Evolutionary conservation across 1,284 basidiomycete genomes (phyloP), one percentile per base, ranked within the genome.

Genomic region (Pholiota adiposa): DNA sequence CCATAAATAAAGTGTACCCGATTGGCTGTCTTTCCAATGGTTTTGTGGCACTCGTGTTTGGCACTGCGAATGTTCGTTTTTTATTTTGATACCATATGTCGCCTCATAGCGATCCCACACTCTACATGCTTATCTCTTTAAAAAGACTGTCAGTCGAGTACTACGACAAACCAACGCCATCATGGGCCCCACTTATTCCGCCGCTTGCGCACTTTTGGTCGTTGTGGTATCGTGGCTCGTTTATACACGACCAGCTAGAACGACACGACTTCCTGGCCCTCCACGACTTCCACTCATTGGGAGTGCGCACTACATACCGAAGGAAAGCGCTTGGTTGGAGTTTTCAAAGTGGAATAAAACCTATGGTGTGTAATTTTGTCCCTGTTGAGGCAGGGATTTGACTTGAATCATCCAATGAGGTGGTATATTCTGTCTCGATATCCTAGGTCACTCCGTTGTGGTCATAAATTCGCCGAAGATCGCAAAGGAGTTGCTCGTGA

Each of bases 221-320:
- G n/a, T n/a, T n/a, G n/a, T n/a, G n/a, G n/a, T n/a, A n/a, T n/a
- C n/a, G n/a, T 46, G 44, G 44, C 6, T 46, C 23, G 14, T 9
- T 6, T 46, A 46, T 14, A 27, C 11, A 3, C 27, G 8, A 41
- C 49, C 38, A 38, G 38, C 43, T 25, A 38, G 41, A 53, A 43
- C 53, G 29, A 38, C 52, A 56, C 3, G 40, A 60, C 67, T 62
- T 11, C 67, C 64, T 18, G 67, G 67, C 7, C 67, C 67, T 16
- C 51, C 54, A 21, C 57, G 61, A 7, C 51, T 67, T 12, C 67
- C 67, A 18, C 23, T 67, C n/a, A 63, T 69, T 25, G 67, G 67
- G 6, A 69, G 65, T 52, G 65, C 53, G 12, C 67, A 67, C 56
- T 64, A 69, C 38, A 59, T 69, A 43, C 67, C 67, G 1, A 51